Evolutionary conservation across 768 basidiomycete genomes (phyloP).

Genomic region (Podaxis carcinomalis): DNA sequence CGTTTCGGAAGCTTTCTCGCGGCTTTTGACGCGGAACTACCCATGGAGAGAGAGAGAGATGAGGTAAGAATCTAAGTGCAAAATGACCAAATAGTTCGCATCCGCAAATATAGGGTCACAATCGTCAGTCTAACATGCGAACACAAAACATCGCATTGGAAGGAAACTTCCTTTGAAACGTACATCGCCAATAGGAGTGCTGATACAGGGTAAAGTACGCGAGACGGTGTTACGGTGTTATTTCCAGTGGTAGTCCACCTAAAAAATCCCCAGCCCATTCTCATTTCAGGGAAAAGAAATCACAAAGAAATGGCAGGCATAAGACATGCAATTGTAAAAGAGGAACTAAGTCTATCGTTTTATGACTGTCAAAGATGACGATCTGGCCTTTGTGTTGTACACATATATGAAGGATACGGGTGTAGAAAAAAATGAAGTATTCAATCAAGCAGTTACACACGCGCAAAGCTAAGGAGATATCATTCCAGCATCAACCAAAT

Average conservation of each 20-base stretch:
- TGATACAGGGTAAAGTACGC: conserved; percentile 5
- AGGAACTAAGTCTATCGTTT: conserved; percentile 32
- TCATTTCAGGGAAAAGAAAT: background rate
- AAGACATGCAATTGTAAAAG: conserved; percentile 11
- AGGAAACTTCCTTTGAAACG: background rate
- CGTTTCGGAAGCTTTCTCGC: conserved; percentile 50
- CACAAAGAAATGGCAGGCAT: background rate
- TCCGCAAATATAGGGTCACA: background rate
- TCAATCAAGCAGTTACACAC: conserved; percentile 26
- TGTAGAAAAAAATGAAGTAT: conserved; percentile 24
- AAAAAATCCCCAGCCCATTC: conserved; percentile 3
- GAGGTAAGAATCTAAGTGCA: background rate
- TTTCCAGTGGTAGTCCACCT: background rate
- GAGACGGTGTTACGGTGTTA: background rate
- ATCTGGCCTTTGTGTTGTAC: conserved; percentile 40
- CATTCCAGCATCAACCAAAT: conserved; percentile 32
- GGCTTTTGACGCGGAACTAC: conserved; percentile 56
- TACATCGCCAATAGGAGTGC: conserved; percentile 10
- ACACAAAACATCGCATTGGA: background rate
- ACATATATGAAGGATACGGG: conserved; percentile 24
- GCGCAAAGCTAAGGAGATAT: conserved; percentile 16
- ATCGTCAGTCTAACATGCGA: background rate
- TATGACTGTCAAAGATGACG: conserved; percentile 25
- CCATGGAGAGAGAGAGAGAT: conserved; percentile 39
- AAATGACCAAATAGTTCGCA: background rate